phyloP scores from a whole-genome alignment of 2,329 filamentous ascomycete species.

The Alternaria panax region DNA sequence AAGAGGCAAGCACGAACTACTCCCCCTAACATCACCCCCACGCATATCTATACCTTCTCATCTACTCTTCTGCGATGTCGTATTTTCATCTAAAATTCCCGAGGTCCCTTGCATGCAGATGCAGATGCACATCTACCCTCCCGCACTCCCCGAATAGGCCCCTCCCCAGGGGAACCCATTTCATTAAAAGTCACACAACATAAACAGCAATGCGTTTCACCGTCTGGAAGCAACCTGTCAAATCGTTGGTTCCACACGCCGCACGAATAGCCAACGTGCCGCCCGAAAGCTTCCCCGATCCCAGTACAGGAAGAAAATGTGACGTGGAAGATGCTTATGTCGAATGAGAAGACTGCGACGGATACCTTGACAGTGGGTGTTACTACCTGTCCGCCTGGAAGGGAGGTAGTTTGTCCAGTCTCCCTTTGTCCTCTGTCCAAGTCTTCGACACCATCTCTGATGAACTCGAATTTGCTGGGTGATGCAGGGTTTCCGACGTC shows the following conservation, averaged over 20 bases:
- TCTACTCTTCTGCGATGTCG: neutral
- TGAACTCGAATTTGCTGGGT: conserved; percentile 34
- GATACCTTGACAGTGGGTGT: conserved; percentile 51
- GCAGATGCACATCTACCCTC: neutral
- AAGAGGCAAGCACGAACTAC: neutral
- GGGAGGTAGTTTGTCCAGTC: neutral
- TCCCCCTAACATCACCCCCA: neutral
- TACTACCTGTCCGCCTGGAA: conserved; percentile 35
- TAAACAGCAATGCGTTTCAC: conserved; percentile 4
- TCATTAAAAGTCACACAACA: neutral
- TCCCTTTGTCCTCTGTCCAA: neutral
- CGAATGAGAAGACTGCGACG: conserved; percentile 42
- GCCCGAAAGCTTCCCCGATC: conserved; percentile 19
- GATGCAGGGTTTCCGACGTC: conserved; percentile 34
- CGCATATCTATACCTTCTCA: neutral
- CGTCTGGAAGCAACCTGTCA: neutral
- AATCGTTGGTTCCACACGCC: neutral
- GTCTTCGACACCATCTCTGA: neutral
- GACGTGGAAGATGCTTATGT: conserved; percentile 54
- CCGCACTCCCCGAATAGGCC: neutral
- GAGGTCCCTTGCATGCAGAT: neutral
- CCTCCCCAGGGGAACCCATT: neutral
- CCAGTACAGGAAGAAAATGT: conserved; percentile 29
- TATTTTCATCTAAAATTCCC: neutral
- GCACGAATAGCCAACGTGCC: neutral